A percentile compares a stretch with the other conserved stretches of the same genome.
Evolutionary conservation across 2,329 filamentous ascomycete genomes (phyloP).

Genomic region (Ampelomyces quisqualis): DNA sequence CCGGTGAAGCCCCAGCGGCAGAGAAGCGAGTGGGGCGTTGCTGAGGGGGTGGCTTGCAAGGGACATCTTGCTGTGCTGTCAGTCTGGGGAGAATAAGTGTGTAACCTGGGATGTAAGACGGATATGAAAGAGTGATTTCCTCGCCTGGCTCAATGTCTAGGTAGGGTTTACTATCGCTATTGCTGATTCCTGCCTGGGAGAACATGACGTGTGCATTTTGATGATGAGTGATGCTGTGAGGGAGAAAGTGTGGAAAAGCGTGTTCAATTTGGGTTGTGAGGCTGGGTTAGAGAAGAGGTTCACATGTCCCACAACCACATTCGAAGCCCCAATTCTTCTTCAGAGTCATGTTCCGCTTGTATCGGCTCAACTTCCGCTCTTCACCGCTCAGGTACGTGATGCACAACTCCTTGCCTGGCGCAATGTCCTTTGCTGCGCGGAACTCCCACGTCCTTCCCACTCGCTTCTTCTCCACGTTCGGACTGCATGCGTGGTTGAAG

Average conservation of each 20-base stretch:
- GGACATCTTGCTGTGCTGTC: conserved; percentile 13
- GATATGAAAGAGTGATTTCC: conserved; percentile 27
- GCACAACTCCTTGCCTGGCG: conserved; percentile 47
- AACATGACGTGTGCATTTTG: too few relatives aligned
- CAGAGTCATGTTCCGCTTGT: conserved; percentile 42
- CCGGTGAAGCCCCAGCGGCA: conserved; percentile 29
- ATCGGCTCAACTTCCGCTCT: conserved; percentile 44
- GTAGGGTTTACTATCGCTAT: conserved; percentile 27
- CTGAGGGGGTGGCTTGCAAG: conserved; percentile 15
- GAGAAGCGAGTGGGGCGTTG: conserved; percentile 10
- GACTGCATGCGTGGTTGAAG: conserved; percentile 52
- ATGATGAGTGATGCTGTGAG: too few relatives aligned
- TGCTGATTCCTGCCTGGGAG: conserved; percentile 21
- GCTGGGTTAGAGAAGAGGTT: conserved; percentile 2
- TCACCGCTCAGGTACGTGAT: conserved; percentile 54
- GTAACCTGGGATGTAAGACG: background rate
- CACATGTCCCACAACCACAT: conserved; percentile 47
- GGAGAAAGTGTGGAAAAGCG: too few relatives aligned
- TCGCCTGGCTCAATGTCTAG: conserved; percentile 24
- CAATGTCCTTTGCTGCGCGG: conserved; percentile 37
- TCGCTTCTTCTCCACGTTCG: conserved; percentile 48
- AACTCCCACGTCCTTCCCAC: conserved; percentile 48
- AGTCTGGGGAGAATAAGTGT: background rate
- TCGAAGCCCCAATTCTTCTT: conserved; percentile 50
- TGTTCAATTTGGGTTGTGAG: too few relatives aligned